These are phyloP conservation scores for Phytophthora tubulina DNA, from an alignment of 352 stramenopile species.

Conservation along the genomic window DNA sequence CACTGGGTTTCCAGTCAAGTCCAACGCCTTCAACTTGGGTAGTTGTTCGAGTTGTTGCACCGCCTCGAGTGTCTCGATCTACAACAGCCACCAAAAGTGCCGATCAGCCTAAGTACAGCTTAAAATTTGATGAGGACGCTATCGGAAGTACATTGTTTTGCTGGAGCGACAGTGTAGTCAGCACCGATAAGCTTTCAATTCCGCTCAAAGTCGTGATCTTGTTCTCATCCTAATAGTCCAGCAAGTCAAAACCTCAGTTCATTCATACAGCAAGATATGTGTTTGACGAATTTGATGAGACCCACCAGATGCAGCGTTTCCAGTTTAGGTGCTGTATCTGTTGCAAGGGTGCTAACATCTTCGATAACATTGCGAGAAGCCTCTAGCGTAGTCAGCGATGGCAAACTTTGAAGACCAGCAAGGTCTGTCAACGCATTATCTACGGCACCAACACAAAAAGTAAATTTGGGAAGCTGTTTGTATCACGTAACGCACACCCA, in stretches of 20 bases:
- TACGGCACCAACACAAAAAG: constrained; percentile 20
- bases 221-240: constrained; percentile 65
- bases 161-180: constrained; percentile 60
- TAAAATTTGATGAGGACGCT: neutral
- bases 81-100: neutral
- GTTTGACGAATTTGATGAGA: no score
- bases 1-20: constrained; percentile 66
- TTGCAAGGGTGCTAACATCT: constrained; percentile 49
- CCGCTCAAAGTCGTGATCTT: constrained; percentile 65
- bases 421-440: constrained; percentile 66
- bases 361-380: constrained; percentile 62
- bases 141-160: constrained; percentile 61
- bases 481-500: no score
- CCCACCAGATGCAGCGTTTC: constrained; percentile 62
- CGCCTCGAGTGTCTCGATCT: constrained; percentile 66
- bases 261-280: no score
- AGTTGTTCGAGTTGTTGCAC: constrained; percentile 60
- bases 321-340: constrained; percentile 54
- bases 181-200: constrained; percentile 55
- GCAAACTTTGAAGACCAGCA: constrained; percentile 52
- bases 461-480: constrained; percentile 1
- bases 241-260: no score
- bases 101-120: neutral
- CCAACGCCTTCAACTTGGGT: constrained; percentile 51
- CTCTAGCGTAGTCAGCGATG: constrained; percentile 65